Conservation (phyloP, 2,329 filamentous ascomycete genomes). For the Ophiocordyceps australis region DNA sequence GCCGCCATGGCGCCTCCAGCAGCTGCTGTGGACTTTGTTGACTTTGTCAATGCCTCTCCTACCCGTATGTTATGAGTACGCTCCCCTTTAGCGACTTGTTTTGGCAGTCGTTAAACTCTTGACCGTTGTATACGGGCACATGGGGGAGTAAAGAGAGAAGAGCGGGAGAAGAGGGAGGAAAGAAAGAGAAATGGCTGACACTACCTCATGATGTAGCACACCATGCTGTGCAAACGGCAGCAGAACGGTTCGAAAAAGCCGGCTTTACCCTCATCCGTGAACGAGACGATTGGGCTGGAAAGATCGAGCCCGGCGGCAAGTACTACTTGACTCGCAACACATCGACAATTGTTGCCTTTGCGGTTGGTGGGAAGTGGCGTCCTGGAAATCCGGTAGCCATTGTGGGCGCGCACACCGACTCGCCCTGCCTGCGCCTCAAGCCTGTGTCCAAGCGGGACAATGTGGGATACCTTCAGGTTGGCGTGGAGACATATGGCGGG, state of each 20-base stretch:
- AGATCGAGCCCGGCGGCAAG: conserved; percentile 70
- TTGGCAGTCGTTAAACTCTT: too few relatives aligned
- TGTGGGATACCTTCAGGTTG: conserved; percentile 82
- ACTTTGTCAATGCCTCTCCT: conserved; percentile 87
- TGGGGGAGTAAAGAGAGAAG: too few relatives aligned
- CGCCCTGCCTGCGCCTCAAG: conserved; percentile 80
- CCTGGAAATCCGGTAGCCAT: conserved; percentile 83
- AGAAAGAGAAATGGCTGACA: background rate
- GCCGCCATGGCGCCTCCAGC: conserved; percentile 31
- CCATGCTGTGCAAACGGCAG: conserved; percentile 73
- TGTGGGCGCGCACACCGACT: conserved; percentile 93
- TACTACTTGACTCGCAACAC: conserved; percentile 93
- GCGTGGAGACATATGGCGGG: conserved; percentile 91
- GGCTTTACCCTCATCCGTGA: conserved; percentile 84
- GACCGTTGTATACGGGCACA: too few relatives aligned
- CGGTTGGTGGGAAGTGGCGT: conserved; percentile 78
- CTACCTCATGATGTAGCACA: conserved; percentile 58
- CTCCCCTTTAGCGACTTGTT: background rate
- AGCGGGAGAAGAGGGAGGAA: too few relatives aligned
- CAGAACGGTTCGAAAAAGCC: conserved; percentile 57
- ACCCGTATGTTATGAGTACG: conserved; percentile 57
- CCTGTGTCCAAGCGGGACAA: conserved; percentile 79
- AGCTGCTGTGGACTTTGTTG: conserved; percentile 65
- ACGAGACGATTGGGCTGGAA: conserved; percentile 71
- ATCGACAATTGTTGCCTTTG: conserved; percentile 84